Conservation (phyloP, 2,329 filamentous ascomycete species). For the Didymella keratinophila region DNA sequence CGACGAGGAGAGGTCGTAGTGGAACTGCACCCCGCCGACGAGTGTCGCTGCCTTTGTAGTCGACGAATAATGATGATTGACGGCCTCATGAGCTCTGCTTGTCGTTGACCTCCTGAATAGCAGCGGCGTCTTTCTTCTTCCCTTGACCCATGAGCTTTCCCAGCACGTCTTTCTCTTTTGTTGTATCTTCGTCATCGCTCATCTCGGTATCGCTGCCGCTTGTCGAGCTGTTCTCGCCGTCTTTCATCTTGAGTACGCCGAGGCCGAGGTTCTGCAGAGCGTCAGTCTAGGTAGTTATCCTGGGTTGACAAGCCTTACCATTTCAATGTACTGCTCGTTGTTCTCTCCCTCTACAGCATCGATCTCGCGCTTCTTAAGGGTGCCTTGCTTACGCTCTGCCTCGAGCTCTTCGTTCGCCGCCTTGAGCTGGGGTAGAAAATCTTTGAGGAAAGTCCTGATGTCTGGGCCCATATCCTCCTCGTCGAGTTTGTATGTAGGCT, state of each 20-base stretch:
- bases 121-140: slow-evolving; percentile 27
- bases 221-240: slow-evolving; percentile 30
- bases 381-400: slow-evolving; percentile 50
- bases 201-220: slow-evolving; percentile 34
- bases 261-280: slow-evolving; percentile 52
- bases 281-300: neutral
- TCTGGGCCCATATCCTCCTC: slow-evolving; percentile 39
- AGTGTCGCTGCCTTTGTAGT: neutral
- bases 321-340: slow-evolving; percentile 51
- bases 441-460: slow-evolving; percentile 48
- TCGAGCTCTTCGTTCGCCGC: slow-evolving; percentile 56
- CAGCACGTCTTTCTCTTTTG: slow-evolving; percentile 43
- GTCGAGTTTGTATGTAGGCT: slow-evolving; percentile 43
- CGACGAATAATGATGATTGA: slow-evolving; percentile 1
- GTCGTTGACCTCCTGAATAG: slow-evolving; percentile 44
- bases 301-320: slow-evolving; percentile 37
- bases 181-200: slow-evolving; percentile 19
- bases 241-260: slow-evolving; percentile 55
- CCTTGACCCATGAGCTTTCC: slow-evolving; percentile 49
- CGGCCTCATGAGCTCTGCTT: slow-evolving; percentile 24
- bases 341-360: slow-evolving; percentile 45
- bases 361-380: slow-evolving; percentile 47
- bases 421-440: slow-evolving; percentile 54
- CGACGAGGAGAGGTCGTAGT: neutral
- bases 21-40: too few species aligned